Percentiles rank a stretch among this genome's conserved stretches.
Conservation (phyloP, 2,329 filamentous ascomycete genomes). For the Aplosporella prunicola region DNA sequence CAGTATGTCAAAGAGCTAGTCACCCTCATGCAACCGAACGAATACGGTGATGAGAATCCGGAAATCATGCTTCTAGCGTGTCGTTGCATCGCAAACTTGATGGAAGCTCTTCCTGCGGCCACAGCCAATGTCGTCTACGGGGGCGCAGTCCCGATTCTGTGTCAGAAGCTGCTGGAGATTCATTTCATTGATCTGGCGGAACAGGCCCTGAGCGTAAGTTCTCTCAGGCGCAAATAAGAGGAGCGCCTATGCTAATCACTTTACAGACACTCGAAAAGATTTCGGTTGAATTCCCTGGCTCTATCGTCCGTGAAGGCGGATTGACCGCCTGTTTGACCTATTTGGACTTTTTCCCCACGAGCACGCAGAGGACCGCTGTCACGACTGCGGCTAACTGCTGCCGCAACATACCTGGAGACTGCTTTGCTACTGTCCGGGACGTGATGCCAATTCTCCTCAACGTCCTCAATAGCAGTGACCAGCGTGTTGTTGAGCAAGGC, state of each 20-base stretch:
- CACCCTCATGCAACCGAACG: constrained; percentile 79
- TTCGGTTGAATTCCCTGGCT: constrained; percentile 86
- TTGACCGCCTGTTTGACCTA: constrained; percentile 93
- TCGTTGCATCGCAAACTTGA: constrained; percentile 88
- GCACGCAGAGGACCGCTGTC: constrained; percentile 91
- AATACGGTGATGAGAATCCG: constrained; percentile 80
- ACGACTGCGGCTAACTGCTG: constrained; percentile 98
- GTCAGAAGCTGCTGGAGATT: constrained; percentile 90
- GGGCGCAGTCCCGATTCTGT: constrained; percentile 88
- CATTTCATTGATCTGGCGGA: constrained; percentile 96
- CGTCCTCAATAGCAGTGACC: constrained; percentile 84
- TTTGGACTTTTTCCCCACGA: constrained; percentile 94
- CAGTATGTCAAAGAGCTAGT: constrained; percentile 93
- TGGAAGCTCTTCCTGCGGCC: constrained; percentile 90
- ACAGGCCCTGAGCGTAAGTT: constrained; percentile 72
- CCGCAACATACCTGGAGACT: constrained; percentile 89
- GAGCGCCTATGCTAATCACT: constrained; percentile 8
- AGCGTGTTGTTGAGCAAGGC: constrained; percentile 92
- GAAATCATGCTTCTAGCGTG: constrained; percentile 97
- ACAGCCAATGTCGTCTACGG: constrained; percentile 95
- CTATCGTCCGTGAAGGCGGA: constrained; percentile 91
- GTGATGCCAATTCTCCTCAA: constrained; percentile 94
- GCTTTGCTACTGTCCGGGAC: constrained; percentile 81
- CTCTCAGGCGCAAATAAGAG: background rate
- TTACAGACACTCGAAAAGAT: constrained; percentile 82